Percentiles rank a stretch among this genome's conserved stretches.
These are phyloP conservation scores for Naegleria lovaniensis DNA, from an alignment of 208 protist species.

Conservation along the genomic window DNA sequence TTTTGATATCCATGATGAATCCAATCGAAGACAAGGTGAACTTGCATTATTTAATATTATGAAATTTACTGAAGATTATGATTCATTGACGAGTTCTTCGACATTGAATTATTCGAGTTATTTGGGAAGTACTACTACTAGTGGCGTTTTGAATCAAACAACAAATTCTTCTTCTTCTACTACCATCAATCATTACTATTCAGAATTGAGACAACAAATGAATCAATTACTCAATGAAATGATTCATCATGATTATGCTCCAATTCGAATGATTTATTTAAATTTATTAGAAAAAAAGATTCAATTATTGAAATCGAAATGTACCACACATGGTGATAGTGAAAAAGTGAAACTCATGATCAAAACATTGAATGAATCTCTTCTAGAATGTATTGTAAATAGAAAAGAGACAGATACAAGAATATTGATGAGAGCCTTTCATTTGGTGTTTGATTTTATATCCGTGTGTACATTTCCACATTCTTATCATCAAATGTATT, in stretches of 20 bases:
- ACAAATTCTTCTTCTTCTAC: no score
- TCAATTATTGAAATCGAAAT: conserved; percentile 18
- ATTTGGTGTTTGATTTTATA: conserved; percentile 15
- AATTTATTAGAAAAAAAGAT: conserved; percentile 11
- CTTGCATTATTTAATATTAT: neutral
- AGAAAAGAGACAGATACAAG: neutral
- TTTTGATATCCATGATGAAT: neutral
- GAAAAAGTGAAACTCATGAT: neutral
- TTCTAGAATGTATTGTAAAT: conserved; percentile 21
- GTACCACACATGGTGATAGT: neutral
- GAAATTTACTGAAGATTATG: neutral
- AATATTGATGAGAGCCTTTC: neutral
- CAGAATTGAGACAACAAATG: neutral
- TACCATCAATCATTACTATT: neutral
- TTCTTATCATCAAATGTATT: neutral
- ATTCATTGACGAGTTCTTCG: no score
- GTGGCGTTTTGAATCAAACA: no score
- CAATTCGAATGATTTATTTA: neutral
- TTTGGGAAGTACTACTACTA: no score
- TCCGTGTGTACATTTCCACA: neutral
- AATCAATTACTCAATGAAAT: neutral
- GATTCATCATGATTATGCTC: neutral
- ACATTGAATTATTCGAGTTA: no score
- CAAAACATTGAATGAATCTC: neutral
- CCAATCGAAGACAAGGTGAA: neutral